Evolutionary conservation across 2,329 filamentous ascomycete species (phyloP), one percentile per base, ranked within the genome.

Genomic region (Daldinia eschscholtzii): DNA sequence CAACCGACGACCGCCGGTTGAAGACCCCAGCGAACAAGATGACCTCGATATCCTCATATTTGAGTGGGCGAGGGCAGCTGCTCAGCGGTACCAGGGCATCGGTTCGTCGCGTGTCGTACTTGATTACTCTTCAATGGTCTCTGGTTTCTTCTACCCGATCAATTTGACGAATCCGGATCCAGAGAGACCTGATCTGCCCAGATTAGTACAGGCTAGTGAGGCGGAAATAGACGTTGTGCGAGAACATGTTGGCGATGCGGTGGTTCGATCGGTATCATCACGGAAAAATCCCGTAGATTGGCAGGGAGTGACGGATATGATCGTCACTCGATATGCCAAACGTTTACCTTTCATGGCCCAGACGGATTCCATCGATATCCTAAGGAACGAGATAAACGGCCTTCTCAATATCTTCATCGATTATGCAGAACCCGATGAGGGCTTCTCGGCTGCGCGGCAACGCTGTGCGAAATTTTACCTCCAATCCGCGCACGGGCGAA

Each of bases 221-320:
- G 72, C 73, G 3, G 77, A 82, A 56, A 70, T 82, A n/a, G 70
- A 61, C 20, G 76, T 72, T 6, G 78, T 85, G 57, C 80, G 82
- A 48, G 67, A 74, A 0, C 84, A 88, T 20, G 76, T 91, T 0
- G 79, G 79, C 2, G 63, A 75, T 0, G 78, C 88, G 52, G 79
- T 68, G 5, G 37, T 41, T 6, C 64, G 61, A 23, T 67, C 86
- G 1, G 70, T 79, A 33, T 71, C 79, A 10, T 77, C 79, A 12
- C 28, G 73, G 30, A 75, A 70, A 56, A 72, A 69, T 26, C 69
- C 74, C 18, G 75, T 87, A 28, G 81, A 92, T 73, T 94, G 92
- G 92, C 92, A 93, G 75, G 84, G 80, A 0, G 81, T 91, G 0
- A 83, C 85, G 0, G 92, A 94, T 72, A 84, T 91, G 82, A 81